Base-by-base conservation (phyloP, 2,329 filamentous ascomycete species). In the Elsinoe arachidis region DNA sequence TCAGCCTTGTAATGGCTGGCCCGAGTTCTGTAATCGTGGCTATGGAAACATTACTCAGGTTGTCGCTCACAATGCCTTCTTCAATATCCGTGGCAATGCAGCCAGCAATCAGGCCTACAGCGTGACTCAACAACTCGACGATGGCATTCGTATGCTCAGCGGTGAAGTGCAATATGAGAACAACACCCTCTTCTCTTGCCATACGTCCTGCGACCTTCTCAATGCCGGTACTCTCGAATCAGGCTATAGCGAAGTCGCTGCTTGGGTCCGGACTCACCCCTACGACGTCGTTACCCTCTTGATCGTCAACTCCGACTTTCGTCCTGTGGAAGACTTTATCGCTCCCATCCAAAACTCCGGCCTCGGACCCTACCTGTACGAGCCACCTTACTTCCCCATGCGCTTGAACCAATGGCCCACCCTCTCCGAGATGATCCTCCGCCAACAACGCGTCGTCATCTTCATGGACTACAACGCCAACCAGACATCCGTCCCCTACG, bases 271-370 rank as follows among this genome's bases (percentile, higher is more conserved):
- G 5, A 64, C 68, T 0, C 84, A 96, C 64, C 90, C 90, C 0
- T 92, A 89, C 73, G 91, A 96, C 62, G 87, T 96, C 1, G 81
- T 96, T 23, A 91, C 89, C 1, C 84, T 96, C 62, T 77, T 96
- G 15, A 84, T 96, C 53, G 90, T 85, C 58, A 96, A 96, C 70
- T 85, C 82, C 65, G 87, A 90, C 72, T 87, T 86, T 68, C 83
- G 85, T n/a, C 73, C 76, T 3, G 76, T 86, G 1, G 72, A 70
- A 3, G 78, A 80, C 59, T 96, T 88, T 69, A 82, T 79, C 5
- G 78, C 78, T 0, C 84, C 83, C 34, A 85, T 96, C 62, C 76
- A 87, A 68, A 74, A 80, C 56, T 84, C 86, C 0, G 90, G 90
- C 4, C 79, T 96, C 23, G 73, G 81, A 17, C 78, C 84, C 49